These are phyloP conservation scores for Pestalotiopsis fici DNA, from an alignment of 2,329 filamentous ascomycete genomes.

Conservation along the genomic window DNA sequence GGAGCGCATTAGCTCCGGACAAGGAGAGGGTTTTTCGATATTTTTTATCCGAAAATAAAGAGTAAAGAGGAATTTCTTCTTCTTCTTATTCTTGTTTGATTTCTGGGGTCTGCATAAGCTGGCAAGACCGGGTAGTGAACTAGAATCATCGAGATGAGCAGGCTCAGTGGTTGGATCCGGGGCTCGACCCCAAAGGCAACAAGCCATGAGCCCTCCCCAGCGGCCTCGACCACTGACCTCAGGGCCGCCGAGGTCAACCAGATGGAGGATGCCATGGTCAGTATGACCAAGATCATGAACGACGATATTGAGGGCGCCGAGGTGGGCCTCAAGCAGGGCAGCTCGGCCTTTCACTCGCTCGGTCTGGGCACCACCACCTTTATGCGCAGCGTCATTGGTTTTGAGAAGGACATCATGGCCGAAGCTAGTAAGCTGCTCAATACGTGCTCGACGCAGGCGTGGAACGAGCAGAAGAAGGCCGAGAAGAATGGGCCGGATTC, in stretches of 20 bases:
- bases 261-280: conserved; percentile 62
- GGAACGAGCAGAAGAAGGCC: conserved; percentile 74
- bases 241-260: conserved; percentile 50
- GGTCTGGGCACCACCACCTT: conserved; percentile 82
- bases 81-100: neutral
- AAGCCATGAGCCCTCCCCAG: conserved; percentile 31
- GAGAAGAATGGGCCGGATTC: conserved; percentile 57
- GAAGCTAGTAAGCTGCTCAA: conserved; percentile 74
- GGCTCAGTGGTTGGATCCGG: conserved; percentile 54
- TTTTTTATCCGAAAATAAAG: neutral
- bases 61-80: neutral
- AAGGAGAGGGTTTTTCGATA: neutral
- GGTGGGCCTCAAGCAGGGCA: conserved; percentile 66
- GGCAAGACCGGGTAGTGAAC: neutral
- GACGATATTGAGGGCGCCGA: conserved; percentile 89
- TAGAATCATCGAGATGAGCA: conserved; percentile 39
- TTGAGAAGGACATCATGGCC: conserved; percentile 89
- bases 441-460: conserved; percentile 75
- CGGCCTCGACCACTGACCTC: conserved; percentile 31
- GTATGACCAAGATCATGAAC: conserved; percentile 76
- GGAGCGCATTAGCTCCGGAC: neutral
- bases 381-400: conserved; percentile 82
- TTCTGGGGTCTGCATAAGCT: neutral
- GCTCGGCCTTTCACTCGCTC: conserved; percentile 86
- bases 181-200: conserved; percentile 34